Evolutionary conservation across 768 basidiomycete genomes (phyloP).

Genomic region (Mycena maculata): DNA sequence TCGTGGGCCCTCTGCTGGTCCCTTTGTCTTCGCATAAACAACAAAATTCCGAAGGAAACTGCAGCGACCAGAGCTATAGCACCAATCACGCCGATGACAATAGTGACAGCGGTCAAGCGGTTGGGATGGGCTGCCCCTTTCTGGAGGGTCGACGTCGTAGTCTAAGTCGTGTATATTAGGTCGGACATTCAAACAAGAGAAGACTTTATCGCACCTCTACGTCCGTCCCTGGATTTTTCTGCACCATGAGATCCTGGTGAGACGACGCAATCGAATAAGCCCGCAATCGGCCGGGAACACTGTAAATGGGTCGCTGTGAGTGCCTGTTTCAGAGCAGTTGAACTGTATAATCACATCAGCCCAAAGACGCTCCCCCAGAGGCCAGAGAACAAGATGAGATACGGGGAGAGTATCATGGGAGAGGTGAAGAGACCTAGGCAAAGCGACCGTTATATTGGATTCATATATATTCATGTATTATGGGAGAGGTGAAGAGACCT

Average conservation of each 20-base stretch:
- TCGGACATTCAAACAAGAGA: neutral
- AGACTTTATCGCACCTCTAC: neutral
- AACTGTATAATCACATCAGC: neutral
- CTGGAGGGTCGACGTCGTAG: conserved; percentile 58
- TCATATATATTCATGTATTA: too few species aligned
- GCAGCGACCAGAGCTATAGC: conserved; percentile 24
- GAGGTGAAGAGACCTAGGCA: neutral
- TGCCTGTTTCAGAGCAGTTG: neutral
- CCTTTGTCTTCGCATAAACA: conserved; percentile 15
- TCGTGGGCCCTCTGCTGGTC: neutral
- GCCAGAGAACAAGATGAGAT: neutral
- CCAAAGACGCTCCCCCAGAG: conserved; percentile 1
- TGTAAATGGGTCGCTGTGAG: neutral
- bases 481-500: neutral
- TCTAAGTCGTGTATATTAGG: neutral
- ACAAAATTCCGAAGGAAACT: conserved; percentile 19
- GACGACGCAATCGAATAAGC: too few species aligned
- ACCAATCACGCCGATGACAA: conserved; percentile 25
- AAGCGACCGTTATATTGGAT: too few species aligned
- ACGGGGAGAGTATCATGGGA: neutral
- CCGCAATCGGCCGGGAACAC: too few species aligned
- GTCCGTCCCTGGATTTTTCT: neutral
- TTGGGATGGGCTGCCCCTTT: neutral
- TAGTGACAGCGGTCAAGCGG: conserved; percentile 5
- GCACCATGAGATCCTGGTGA: neutral